Evolutionary conservation across 139 green algal species (phyloP).

Genomic region (Micromonas pusilla): DNA sequence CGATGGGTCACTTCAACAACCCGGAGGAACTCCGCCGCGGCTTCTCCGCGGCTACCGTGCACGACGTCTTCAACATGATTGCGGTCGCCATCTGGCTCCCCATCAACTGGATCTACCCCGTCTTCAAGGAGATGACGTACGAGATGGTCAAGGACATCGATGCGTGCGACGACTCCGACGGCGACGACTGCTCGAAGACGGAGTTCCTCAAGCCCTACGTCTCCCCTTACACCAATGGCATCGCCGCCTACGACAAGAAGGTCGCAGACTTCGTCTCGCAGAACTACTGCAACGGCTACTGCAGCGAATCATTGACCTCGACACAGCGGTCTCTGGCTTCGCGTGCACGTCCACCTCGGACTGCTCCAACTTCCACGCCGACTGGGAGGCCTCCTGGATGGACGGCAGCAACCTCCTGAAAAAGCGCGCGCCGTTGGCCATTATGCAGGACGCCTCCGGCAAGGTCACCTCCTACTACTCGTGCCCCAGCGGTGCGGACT

Average conservation of each 20-base stretch:
- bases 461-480: neutral
- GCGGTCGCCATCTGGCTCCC: neutral
- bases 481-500: neutral
- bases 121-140: constrained; percentile 16
- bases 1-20: constrained; percentile 15
- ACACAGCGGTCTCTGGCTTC: neutral
- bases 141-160: constrained; percentile 15
- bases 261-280: constrained; percentile 1
- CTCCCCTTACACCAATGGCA: neutral
- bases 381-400: neutral
- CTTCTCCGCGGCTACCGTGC: constrained; percentile 13
- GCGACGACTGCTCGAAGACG: constrained; percentile 8
- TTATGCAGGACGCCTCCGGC: neutral
- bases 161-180: neutral
- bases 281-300: constrained; percentile 6
- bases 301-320: neutral
- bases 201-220: constrained; percentile 22
- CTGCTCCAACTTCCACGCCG: neutral
- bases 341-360: neutral
- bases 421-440: neutral
- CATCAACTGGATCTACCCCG: constrained; percentile 3
- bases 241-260: constrained; percentile 10
- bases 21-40: constrained; percentile 6
- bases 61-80: constrained; percentile 20
- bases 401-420: neutral